Base-by-base conservation (phyloP, 805 yeast genomes). In the Teunomyces cretensis region DNA sequence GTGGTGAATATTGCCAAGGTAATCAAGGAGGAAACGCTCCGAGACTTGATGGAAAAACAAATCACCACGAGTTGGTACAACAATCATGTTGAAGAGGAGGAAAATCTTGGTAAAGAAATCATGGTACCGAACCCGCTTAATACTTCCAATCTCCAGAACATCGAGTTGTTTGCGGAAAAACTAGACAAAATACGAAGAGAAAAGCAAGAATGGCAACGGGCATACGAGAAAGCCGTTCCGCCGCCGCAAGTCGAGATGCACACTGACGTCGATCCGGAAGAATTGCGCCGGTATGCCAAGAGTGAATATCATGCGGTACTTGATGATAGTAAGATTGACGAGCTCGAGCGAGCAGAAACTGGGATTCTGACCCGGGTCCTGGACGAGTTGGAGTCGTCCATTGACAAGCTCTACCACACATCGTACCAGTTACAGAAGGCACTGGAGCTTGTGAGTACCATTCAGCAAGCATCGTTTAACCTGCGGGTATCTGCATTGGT, bases 61-160 rank as follows among this genome's bases (percentile, higher is more conserved):
- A 72, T 86, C 12, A 68, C 78, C 41, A 79, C 86, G 3, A 80
- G 85, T 56, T 87, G 94, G 95, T 83, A 84, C 75, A 71, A 69
- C 42, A 61, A 56, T 2, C 61, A 53, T 1, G 62, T 53, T 4
- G 58, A 55, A 6, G 50, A 48, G 9, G 60, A 52, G 16, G 56
- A 55, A 3, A 42, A 57, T 12, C 49, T 56, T 15, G 63, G 58
- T 42, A 61, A 55, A 38, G 62, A 64, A 43, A 61, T 69, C 6
- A 55, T 77, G 28, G 60, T 72, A 30, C 84, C 88, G 1, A 86
- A 86, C 57, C 77, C 79, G n/a, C 72, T 79, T 39, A 86, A 86
- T 54, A 61, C 65, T 7, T 67, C 76, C 31, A 84, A 85, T 55
- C 48, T 55, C 30, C 65, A 70, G 35, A 79, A 78, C 41, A 61